phyloP scores from a whole-genome alignment of 2,329 filamentous ascomycete genomes.

The Magnaporthiopsis rhizophila region DNA sequence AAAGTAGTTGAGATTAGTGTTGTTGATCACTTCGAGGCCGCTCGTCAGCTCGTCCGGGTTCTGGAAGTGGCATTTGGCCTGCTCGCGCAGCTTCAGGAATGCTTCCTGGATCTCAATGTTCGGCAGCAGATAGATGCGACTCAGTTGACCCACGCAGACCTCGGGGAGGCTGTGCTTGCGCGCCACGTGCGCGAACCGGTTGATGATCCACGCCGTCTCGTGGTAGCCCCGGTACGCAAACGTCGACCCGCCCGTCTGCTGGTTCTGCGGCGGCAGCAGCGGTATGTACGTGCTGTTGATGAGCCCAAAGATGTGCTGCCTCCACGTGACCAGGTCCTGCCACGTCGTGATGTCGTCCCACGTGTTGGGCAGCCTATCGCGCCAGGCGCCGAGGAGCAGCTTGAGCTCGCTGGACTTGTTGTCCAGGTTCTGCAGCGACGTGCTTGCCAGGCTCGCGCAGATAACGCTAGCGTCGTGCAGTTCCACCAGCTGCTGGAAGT shows the following conservation, averaged over 20 bases:
- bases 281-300: conserved; percentile 92
- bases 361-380: conserved; percentile 89
- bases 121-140: conserved; percentile 94
- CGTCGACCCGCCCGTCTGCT: conserved; percentile 80
- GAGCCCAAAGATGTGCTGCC: conserved; percentile 95
- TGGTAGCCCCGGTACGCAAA: conserved; percentile 97
- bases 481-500: conserved; percentile 97
- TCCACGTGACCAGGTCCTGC: conserved; percentile 99
- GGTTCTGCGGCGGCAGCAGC: conserved; percentile 70
- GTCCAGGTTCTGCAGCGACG: conserved; percentile 78
- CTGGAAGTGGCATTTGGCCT: conserved; percentile 98
- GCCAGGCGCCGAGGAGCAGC: conserved; percentile 86
- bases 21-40: conserved; percentile 97
- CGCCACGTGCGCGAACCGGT: conserved; percentile 94
- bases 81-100: conserved; percentile 95
- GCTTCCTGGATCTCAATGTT: conserved; percentile 99
- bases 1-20: conserved; percentile 98
- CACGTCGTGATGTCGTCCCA: conserved; percentile 99
- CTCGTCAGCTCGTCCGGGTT: conserved; percentile 87
- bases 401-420: conserved; percentile 94
- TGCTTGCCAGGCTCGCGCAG: conserved; percentile 80
- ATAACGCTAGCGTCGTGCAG: conserved; percentile 97
- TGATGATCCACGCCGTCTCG: conserved; percentile 99
- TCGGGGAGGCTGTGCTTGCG: conserved; percentile 95
- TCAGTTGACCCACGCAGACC: conserved; percentile 94